Evolutionary conservation across 2,329 filamentous ascomycete species (phyloP).

Genomic region (Exophiala sp.): DNA sequence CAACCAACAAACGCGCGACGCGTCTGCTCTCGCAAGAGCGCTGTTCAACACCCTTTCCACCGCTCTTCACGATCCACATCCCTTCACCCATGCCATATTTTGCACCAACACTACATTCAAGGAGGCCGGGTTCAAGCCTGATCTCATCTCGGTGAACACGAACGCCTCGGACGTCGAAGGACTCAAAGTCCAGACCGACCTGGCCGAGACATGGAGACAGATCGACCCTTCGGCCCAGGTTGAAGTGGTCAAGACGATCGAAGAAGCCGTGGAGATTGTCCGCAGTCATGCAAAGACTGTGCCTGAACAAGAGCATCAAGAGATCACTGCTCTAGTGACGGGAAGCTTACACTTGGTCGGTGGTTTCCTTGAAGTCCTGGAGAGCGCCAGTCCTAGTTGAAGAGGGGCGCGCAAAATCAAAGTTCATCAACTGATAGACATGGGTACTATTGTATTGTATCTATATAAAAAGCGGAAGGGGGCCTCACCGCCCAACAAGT

Average conservation of each 20-base stretch:
- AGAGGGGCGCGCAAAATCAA: neutral
- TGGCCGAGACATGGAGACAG: conserved; percentile 56
- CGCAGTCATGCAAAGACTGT: conserved; percentile 40
- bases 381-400: conserved; percentile 31
- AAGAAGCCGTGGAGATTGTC: conserved; percentile 60
- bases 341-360: conserved; percentile 82
- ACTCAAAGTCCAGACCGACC: conserved; percentile 60
- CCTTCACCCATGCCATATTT: conserved; percentile 72
- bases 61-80: conserved; percentile 36
- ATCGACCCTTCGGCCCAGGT: conserved; percentile 50
- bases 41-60: conserved; percentile 54
- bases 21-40: conserved; percentile 56
- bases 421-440: conserved; percentile 6
- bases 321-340: conserved; percentile 64
- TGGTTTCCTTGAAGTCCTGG: conserved; percentile 67
- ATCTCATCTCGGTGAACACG: conserved; percentile 58
- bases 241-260: conserved; percentile 58
- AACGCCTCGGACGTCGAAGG: conserved; percentile 53
- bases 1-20: conserved; percentile 86
- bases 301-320: conserved; percentile 30
- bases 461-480: neutral
- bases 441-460: neutral
- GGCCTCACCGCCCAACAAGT: neutral
- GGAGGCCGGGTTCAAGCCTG: conserved; percentile 55
- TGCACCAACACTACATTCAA: conserved; percentile 69